These are phyloP conservation scores for Hypoxylon sp. DNA, from an alignment of 2,329 filamentous ascomycete species.

Conservation along the genomic window DNA sequence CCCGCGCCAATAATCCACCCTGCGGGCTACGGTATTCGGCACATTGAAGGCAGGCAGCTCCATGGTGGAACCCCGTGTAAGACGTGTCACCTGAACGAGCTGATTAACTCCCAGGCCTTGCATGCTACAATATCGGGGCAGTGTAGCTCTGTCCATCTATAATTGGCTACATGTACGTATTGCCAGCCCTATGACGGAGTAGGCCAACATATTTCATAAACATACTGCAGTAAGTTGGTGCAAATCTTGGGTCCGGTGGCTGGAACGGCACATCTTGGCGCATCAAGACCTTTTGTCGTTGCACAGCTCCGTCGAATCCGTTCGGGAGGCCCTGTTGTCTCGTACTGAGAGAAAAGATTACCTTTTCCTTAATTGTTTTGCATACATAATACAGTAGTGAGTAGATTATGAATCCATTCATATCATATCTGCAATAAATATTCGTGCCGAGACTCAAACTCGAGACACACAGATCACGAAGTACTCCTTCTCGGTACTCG, in stretches of 20 bases:
- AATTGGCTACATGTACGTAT: slow-evolving; percentile 34
- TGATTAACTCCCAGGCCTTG: slow-evolving; percentile 12
- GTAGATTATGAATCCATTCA: slow-evolving; percentile 24
- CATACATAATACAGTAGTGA: slow-evolving; percentile 9
- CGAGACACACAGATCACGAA: slow-evolving; percentile 15
- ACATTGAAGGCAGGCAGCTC: slow-evolving; percentile 1
- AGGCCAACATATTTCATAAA: slow-evolving; percentile 17
- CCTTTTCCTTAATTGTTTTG: slow-evolving; percentile 18
- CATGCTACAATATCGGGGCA: slow-evolving; percentile 36
- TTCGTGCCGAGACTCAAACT: slow-evolving; percentile 13
- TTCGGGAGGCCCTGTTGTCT: slow-evolving; percentile 16
- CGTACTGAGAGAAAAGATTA: slow-evolving; percentile 3
- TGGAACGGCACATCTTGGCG: slow-evolving; percentile 39
- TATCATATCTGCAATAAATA: slow-evolving; percentile 6
- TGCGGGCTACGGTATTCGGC: slow-evolving; percentile 28
- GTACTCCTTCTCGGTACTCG: slow-evolving; percentile 6
- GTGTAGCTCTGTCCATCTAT: slow-evolving; percentile 30
- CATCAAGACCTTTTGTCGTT: slow-evolving; percentile 21
- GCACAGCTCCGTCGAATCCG: slow-evolving; percentile 27
- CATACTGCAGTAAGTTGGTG: slow-evolving; percentile 15
- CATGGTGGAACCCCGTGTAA: slow-evolving; percentile 35
- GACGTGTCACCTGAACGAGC: slow-evolving; percentile 37
- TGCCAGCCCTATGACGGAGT: slow-evolving; percentile 26
- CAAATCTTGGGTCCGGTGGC: slow-evolving; percentile 32
- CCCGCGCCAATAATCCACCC: slow-evolving; percentile 30